These are phyloP conservation scores for Fusarium tjaetaba DNA, from an alignment of 2,329 filamentous ascomycete genomes.

Conservation along the genomic window DNA sequence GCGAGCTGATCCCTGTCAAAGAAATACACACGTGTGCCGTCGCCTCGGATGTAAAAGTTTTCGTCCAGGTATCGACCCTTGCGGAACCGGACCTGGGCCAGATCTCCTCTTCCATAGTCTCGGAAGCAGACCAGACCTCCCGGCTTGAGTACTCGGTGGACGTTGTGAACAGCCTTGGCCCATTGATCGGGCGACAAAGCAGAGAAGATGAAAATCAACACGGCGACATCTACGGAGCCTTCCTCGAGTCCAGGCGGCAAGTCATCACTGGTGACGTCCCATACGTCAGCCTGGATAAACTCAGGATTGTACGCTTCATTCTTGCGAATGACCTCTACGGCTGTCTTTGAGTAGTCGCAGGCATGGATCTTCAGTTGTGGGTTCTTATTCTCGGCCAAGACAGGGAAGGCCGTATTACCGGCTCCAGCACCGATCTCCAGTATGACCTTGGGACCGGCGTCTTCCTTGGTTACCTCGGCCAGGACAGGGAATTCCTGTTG, in stretches of 20 bases:
- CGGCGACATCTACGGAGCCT: conserved; percentile 86
- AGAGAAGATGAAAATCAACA: conserved; percentile 98
- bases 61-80: conserved; percentile 94
- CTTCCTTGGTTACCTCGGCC: conserved; percentile 75
- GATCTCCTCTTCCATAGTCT: conserved; percentile 94
- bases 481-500: conserved; percentile 94
- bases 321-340: conserved; percentile 88
- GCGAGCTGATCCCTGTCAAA: conserved; percentile 88
- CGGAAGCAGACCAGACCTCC: conserved; percentile 95
- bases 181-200: conserved; percentile 88
- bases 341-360: conserved; percentile 95
- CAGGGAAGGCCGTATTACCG: conserved; percentile 95
- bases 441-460: conserved; percentile 75
- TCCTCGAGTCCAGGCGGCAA: conserved; percentile 81
- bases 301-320: conserved; percentile 79
- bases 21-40: conserved; percentile 97
- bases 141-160: conserved; percentile 84
- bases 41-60: conserved; percentile 96
- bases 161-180: conserved; percentile 82
- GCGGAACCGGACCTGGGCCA: conserved; percentile 97
- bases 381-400: conserved; percentile 87
- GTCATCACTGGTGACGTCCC: conserved; percentile 81
- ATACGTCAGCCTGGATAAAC: conserved; percentile 88
- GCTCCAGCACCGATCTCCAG: conserved; percentile 95
- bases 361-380: conserved; percentile 84